phyloP scores from a whole-genome alignment of 768 basidiomycete species.

The Tulasnella sp. region DNA sequence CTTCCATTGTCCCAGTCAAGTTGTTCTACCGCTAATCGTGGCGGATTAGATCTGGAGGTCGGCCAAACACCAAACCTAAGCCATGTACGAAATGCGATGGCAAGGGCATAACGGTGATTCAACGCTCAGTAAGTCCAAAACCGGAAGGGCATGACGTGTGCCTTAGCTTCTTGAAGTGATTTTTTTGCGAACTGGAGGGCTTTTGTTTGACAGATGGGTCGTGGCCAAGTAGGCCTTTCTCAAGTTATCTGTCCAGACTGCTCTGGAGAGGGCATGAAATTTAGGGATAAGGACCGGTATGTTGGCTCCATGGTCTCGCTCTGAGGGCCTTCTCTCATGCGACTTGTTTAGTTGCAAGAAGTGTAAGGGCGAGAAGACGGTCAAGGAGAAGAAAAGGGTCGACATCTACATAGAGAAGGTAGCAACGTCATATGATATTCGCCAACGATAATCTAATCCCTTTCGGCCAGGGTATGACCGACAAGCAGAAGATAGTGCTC shows the following conservation, averaged over 20 bases:
- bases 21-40: background rate
- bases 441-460: constrained; percentile 4
- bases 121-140: constrained; percentile 39
- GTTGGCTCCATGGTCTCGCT: background rate
- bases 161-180: background rate
- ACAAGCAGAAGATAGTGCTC: constrained; percentile 80
- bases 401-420: constrained; percentile 76
- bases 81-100: constrained; percentile 78
- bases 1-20: background rate
- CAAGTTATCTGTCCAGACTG: constrained; percentile 40
- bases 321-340: constrained; percentile 8
- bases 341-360: constrained; percentile 73
- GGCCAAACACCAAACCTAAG: constrained; percentile 79
- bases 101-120: constrained; percentile 51
- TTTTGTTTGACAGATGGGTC: constrained; percentile 33
- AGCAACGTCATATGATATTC: background rate
- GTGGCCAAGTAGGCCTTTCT: constrained; percentile 39
- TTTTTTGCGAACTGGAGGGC: background rate
- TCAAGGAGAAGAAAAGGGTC: constrained; percentile 84
- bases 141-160: background rate
- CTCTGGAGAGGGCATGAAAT: constrained; percentile 46
- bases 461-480: constrained; percentile 58
- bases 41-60: constrained; percentile 65
- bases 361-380: constrained; percentile 81
- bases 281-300: constrained; percentile 84